Evolutionary conservation across 2,329 filamentous ascomycete species (phyloP), one percentile per base, ranked within the genome.

Genomic region (Teratosphaeria destructans): DNA sequence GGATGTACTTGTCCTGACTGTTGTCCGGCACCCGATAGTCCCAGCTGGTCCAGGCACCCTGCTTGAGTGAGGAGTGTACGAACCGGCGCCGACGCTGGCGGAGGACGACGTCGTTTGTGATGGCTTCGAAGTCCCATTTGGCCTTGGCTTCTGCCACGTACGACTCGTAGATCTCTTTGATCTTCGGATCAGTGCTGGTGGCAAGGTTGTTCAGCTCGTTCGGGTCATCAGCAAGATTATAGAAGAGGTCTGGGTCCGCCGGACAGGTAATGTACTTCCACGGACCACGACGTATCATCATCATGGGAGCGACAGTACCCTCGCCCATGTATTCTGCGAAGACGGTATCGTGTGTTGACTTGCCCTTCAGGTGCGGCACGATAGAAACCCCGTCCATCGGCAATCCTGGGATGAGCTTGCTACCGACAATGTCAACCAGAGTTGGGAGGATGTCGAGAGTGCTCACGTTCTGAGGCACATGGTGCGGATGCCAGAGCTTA

Each of bases 251-350:
- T 35, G 88, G 86, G 70, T 96, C 92, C 26, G 86, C 86, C 6
- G 91, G 85, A 68, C 90, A 96, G 63, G 84, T 90, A 64, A 94
- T 85, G 73, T 91, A 96, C 79, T 96, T 96, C 90, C 90, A 96
- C 54, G 82, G 81, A 8, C 90, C 90, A 58, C 90, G 86, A 60
- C 89, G 86, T 70, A 96, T 96, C 92, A 96, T 96, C 81, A 95
- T 90, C 59, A 95, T 83, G 1, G 92, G 92, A 4, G 88, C 86
- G 59, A 95, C 81, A 1, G 92, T 96, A 55, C 92, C 92, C 75
- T 96, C 92, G 56, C 90, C 92, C 70, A 93, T 95, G 77, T 96
- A 96, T 77, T 96, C 92, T 62, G 90, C 91, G 68, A 93, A 88
- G n/a, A 94, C 91, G 11, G 89, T 94, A 72, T 96, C 91, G 62